Evolutionary conservation across 2,329 filamentous ascomycete species (phyloP).

Genomic region (Teratosphaeria viscida): DNA sequence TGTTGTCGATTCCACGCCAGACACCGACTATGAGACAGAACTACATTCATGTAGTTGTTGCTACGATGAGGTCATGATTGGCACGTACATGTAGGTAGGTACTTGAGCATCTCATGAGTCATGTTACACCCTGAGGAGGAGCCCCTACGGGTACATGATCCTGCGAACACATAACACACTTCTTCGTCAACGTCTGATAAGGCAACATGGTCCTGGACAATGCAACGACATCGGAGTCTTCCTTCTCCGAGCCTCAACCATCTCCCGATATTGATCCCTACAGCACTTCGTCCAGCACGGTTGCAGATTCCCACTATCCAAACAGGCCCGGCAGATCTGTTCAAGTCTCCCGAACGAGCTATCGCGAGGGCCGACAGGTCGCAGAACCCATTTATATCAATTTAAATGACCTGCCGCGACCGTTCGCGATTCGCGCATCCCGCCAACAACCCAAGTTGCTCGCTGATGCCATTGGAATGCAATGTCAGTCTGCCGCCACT

Average conservation of each 20-base stretch:
- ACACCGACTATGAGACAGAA: no score
- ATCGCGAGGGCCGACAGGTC: neutral
- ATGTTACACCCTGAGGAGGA: neutral
- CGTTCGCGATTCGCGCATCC: conserved; percentile 26
- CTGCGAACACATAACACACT: neutral
- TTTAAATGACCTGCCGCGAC: conserved; percentile 27
- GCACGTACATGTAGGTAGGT: no score
- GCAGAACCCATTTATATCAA: conserved; percentile 23
- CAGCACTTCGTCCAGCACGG: conserved; percentile 25
- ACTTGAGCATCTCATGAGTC: neutral
- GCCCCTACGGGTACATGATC: neutral
- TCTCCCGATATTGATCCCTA: conserved; percentile 30
- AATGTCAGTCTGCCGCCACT: conserved; percentile 18
- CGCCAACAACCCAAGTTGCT: conserved; percentile 20
- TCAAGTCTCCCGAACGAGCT: conserved; percentile 4
- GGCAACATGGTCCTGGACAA: conserved; percentile 33
- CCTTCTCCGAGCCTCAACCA: conserved; percentile 13
- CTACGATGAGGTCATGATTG: neutral
- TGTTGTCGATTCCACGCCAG: no score
- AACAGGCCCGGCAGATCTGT: conserved; percentile 7
- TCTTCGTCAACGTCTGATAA: neutral
- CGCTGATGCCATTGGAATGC: conserved; percentile 22
- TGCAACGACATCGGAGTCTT: conserved; percentile 23
- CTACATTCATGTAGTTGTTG: neutral
- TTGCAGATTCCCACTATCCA: conserved; percentile 7